A percentile compares a stretch with the other conserved stretches of the same genome.
These are phyloP conservation scores for Tolypocladium paradoxum DNA, from an alignment of 2,329 filamentous ascomycete species.

Conservation along the genomic window DNA sequence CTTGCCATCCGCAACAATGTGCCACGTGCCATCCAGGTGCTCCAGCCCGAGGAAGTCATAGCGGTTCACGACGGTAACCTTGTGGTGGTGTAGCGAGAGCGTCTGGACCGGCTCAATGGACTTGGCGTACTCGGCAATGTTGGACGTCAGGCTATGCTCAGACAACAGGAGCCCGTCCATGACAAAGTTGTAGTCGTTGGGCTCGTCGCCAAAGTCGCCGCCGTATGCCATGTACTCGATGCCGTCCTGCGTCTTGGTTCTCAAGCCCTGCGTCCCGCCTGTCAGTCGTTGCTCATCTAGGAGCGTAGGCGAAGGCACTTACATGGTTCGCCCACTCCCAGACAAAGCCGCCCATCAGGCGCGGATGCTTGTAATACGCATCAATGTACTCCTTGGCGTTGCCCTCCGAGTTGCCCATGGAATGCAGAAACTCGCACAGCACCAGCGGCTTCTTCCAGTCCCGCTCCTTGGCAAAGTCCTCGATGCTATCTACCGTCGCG, in stretches of 20 bases:
- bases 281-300: not conserved
- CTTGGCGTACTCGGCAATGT: slow-evolving; percentile 44
- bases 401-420: slow-evolving; percentile 65
- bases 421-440: slow-evolving; percentile 44
- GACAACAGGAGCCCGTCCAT: slow-evolving; percentile 40
- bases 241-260: slow-evolving; percentile 30
- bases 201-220: slow-evolving; percentile 50
- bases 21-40: slow-evolving; percentile 34
- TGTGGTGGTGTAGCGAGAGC: slow-evolving; percentile 28
- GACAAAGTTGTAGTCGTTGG: slow-evolving; percentile 49
- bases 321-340: slow-evolving; percentile 55
- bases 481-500: slow-evolving; percentile 35
- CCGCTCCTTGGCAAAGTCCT: slow-evolving; percentile 26
- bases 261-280: slow-evolving; percentile 20
- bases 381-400: slow-evolving; percentile 57
- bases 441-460: slow-evolving; percentile 46
- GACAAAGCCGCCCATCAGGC: slow-evolving; percentile 50
- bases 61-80: slow-evolving; percentile 37
- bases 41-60: slow-evolving; percentile 44
- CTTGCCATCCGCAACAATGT: slow-evolving; percentile 27
- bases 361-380: slow-evolving; percentile 43
- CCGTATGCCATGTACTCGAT: slow-evolving; percentile 45
- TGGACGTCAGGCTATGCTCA: slow-evolving; percentile 39
- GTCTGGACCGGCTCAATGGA: slow-evolving; percentile 48
- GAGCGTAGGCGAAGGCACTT: not conserved